Base-by-base conservation (phyloP, 257 asterid genomes). In the Ophiorrhiza pumila region DNA sequence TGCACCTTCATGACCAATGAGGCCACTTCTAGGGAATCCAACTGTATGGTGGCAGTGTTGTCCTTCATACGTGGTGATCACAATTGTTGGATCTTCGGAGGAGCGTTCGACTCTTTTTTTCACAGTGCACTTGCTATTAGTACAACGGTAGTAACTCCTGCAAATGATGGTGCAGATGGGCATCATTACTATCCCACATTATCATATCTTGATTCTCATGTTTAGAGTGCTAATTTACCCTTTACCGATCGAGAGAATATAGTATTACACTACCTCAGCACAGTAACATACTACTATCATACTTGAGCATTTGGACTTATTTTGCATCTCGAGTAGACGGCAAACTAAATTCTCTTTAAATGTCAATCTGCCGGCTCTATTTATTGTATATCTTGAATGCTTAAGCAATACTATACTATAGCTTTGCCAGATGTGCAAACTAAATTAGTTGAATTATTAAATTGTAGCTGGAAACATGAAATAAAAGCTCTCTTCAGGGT, bases 91-190 rank as follows among this genome's bases (percentile, higher is more conserved):
- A 79, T 92, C 98, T 69, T 86, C 86, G 0, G 83, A 86, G 4
- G 96, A 90, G 12, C 98, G 81, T 58, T 92, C 98, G 0, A 92
- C 96, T 82, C 96, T 80, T 77, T 92, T 92, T 66, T 92, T 92
- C 59, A 92, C 98, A 29, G 79, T 86, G 88, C 98, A 92, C 72
- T 92, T 92, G 73, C 89, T 77, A 85, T 88, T 90, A 59, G 98
- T 92, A 75, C 98, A 92, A 4, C 98, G 93, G 69, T 90, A 92
- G 72, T 92, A 92, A 74, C 98, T 90, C 93, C 98, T 92, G 85
- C 75, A 77, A 39, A 52, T 25, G 39, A 39, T 10, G 32, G 27
- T 31, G 43, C 25, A 65, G 39, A 18, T 64, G n/a, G n/a, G n/a
- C n/a, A 9, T 65, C 50, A 31, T 46, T 35, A 46, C 31, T 27